Percentiles rank a stretch among this genome's conserved stretches.
These are phyloP conservation scores for Leavenworthia alabamica DNA, from an alignment of 345 rosid genomes.

Conservation along the genomic window DNA sequence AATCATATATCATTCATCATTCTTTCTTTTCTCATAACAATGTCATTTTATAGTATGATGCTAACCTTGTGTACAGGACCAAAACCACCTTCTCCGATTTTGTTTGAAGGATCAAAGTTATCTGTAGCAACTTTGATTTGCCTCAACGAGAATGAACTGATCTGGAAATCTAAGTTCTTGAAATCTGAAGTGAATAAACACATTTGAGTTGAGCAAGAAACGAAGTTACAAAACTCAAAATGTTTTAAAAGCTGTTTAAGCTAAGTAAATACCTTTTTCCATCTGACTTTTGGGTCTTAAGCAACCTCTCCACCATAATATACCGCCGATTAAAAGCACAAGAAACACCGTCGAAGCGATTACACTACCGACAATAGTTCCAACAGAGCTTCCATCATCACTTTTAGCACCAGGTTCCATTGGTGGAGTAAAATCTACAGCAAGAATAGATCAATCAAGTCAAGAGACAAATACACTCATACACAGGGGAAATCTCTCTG, in stretches of 20 bases:
- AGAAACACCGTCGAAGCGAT: conserved; percentile 20
- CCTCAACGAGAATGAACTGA: conserved; percentile 42
- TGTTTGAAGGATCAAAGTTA: conserved; percentile 44
- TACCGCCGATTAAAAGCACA: conserved; percentile 34
- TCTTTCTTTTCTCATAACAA: not conserved
- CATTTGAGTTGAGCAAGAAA: not conserved
- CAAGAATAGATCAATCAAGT: conserved; percentile 16
- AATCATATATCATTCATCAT: not conserved
- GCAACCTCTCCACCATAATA: conserved; percentile 52
- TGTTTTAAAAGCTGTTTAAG: not conserved
- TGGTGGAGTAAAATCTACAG: conserved; percentile 26
- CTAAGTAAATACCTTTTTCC: conserved; percentile 31
- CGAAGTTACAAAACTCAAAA: not conserved
- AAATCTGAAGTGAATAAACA: conserved; percentile 30
- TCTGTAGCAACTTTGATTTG: conserved; percentile 49
- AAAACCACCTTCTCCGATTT: conserved; percentile 69
- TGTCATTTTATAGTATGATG: not conserved
- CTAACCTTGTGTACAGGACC: conserved; percentile 63
- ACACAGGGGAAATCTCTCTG: not conserved
- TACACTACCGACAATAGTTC: conserved; percentile 29
- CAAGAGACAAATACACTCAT: not conserved
- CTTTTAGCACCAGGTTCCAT: conserved; percentile 15
- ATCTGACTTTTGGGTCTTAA: conserved; percentile 26
- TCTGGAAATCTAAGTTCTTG: conserved; percentile 37
- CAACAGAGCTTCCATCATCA: conserved; percentile 21